A percentile compares a stretch with the other conserved stretches of the same genome.
Evolutionary conservation across 495 filamentous ascomycete genomes (phyloP).

Genomic region (Aspergillus sclerotiicarbonarius): DNA sequence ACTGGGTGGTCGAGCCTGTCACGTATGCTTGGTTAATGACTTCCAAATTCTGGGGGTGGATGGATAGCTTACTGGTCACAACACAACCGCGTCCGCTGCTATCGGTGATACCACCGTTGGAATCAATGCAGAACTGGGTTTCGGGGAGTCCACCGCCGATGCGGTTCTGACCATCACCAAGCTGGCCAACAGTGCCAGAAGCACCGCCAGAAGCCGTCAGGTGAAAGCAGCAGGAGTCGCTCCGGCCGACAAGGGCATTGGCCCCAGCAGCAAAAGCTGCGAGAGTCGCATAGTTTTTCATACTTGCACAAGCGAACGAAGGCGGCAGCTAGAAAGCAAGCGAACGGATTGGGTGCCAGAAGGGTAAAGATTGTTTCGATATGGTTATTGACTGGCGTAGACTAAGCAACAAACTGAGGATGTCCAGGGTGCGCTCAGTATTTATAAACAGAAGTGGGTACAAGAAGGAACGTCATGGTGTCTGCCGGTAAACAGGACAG

Average conservation of each 20-base stretch:
- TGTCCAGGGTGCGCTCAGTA: conserved; percentile 58
- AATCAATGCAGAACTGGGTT: conserved; percentile 46
- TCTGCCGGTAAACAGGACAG: conserved; percentile 4
- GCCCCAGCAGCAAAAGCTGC: conserved; percentile 39
- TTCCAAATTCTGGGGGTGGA: conserved; percentile 5
- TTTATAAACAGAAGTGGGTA: conserved; percentile 24
- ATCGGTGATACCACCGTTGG: conserved; percentile 52
- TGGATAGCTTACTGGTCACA: conserved; percentile 44
- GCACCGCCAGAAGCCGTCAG: conserved; percentile 45
- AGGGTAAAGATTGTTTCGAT: conserved; percentile 12
- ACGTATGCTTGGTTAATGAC: conserved; percentile 14
- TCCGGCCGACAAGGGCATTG: conserved; percentile 40
- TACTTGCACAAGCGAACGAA: conserved; percentile 21
- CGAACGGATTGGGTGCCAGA: conserved; percentile 12
- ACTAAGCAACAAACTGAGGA: conserved; percentile 53
- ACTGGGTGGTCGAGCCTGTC: conserved; percentile 55
- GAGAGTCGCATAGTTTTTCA: conserved; percentile 36
- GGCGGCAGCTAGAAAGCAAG: conserved; percentile 2
- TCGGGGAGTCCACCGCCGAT: conserved; percentile 42
- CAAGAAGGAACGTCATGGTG: conserved; percentile 13
- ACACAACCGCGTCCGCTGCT: conserved; percentile 54
- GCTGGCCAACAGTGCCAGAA: conserved; percentile 51
- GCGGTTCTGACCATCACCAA: conserved; percentile 54
- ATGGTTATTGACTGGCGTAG: conserved; percentile 7
- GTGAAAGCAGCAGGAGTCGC: conserved; percentile 50